These are phyloP conservation scores for Nemania sp. DNA, from an alignment of 2,329 filamentous ascomycete species.

Conservation along the genomic window DNA sequence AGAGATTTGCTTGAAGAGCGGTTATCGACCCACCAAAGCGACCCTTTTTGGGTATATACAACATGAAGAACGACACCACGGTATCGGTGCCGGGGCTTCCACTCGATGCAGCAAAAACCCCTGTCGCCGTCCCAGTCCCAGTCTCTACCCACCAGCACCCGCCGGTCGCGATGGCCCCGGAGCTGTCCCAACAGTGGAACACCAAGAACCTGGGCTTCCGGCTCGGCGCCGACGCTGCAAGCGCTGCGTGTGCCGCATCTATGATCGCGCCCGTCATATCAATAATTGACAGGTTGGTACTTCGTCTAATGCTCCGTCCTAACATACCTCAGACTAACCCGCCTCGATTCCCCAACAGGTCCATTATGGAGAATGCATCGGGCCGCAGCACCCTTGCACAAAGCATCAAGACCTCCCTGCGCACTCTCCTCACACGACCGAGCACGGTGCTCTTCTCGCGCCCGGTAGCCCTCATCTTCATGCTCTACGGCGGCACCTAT, in stretches of 20 bases:
- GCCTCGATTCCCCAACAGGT: conserved; percentile 57
- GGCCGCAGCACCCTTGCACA: conserved; percentile 69
- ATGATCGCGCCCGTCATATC: conserved; percentile 87
- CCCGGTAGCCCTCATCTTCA: conserved; percentile 76
- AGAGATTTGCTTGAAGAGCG: conserved; percentile 4
- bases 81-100: conserved; percentile 21
- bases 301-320: neutral
- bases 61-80: conserved; percentile 41
- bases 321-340: conserved; percentile 17
- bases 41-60: neutral
- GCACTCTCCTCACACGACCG: conserved; percentile 68
- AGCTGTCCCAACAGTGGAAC: conserved; percentile 70
- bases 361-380: conserved; percentile 85
- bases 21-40: conserved; percentile 6
- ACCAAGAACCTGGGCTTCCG: conserved; percentile 77
- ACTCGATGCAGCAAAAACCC: conserved; percentile 20
- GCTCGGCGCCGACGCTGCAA: conserved; percentile 74
- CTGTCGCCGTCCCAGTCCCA: neutral
- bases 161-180: conserved; percentile 39
- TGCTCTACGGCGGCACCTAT: conserved; percentile 90
- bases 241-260: conserved; percentile 77
- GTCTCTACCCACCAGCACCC: conserved; percentile 14
- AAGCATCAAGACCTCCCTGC: conserved; percentile 71
- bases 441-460: conserved; percentile 71
- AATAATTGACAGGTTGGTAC: conserved; percentile 81